A percentile compares a stretch with the other conserved stretches of the same genome.
These are phyloP conservation scores for Cladorrhinum samala DNA, from an alignment of 495 filamentous ascomycete species.

Conservation along the genomic window DNA sequence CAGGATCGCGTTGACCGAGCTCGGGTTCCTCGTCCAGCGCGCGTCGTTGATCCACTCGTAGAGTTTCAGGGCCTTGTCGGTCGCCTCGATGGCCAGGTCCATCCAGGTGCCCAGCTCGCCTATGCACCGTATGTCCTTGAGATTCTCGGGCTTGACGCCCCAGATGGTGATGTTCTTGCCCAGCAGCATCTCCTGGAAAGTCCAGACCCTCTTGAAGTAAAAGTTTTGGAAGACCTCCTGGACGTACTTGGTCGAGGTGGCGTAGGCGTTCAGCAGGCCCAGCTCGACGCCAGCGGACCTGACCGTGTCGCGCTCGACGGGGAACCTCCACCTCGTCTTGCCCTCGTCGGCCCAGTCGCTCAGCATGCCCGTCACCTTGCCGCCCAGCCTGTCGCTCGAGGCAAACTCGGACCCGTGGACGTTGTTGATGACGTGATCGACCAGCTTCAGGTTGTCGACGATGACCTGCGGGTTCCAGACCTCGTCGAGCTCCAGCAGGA, in stretches of 20 bases:
- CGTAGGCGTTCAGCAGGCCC: slow-evolving; percentile 24
- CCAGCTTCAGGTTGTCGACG: slow-evolving; percentile 16
- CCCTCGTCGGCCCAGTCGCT: not conserved
- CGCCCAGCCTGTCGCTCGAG: slow-evolving; percentile 4
- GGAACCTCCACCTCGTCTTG: not conserved
- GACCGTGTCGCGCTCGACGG: not conserved
- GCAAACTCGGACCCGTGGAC: slow-evolving; percentile 13
- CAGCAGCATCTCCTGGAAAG: slow-evolving; percentile 26
- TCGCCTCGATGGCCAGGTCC: slow-evolving; percentile 21
- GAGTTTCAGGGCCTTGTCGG: slow-evolving; percentile 22
- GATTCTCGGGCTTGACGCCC: slow-evolving; percentile 6
- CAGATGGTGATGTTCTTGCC: slow-evolving; percentile 25
- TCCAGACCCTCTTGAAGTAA: slow-evolving; percentile 25
- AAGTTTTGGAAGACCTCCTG: slow-evolving; percentile 17
- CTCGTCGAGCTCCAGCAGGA: slow-evolving; percentile 19
- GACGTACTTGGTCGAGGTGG: slow-evolving; percentile 17
- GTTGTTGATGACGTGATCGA: slow-evolving; percentile 15
- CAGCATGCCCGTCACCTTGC: not conserved
- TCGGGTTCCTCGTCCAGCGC: not conserved
- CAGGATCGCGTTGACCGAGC: not conserved
- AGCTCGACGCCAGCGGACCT: slow-evolving; percentile 11
- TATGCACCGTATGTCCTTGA: slow-evolving; percentile 8
- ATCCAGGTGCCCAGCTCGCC: slow-evolving; percentile 22
- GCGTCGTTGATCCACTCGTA: slow-evolving; percentile 13
- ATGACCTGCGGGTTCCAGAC: slow-evolving; percentile 20